Evolutionary conservation across 768 basidiomycete genomes (phyloP).

Genomic region (Mycena galericulata): DNA sequence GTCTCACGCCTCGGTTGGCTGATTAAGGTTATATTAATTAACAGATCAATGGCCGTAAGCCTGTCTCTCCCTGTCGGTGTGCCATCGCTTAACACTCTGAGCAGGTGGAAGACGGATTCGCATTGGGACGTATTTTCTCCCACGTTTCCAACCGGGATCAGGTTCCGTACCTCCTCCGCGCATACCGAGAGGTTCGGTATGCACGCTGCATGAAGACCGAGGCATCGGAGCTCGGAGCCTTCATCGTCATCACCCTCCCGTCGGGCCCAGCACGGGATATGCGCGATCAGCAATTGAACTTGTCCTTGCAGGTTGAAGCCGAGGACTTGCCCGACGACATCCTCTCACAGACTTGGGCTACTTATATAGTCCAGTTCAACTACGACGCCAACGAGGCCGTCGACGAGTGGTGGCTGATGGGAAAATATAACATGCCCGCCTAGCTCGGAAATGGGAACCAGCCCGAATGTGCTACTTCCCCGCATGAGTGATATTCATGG

Average conservation of each 20-base stretch:
- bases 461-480: too few species aligned
- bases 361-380: not conserved
- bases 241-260: not conserved
- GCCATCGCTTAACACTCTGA: not conserved
- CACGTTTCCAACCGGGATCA: not conserved
- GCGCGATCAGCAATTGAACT: not conserved
- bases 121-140: not conserved
- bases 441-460: too few species aligned
- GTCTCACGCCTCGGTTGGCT: too few species aligned
- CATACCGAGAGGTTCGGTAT: not conserved
- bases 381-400: conserved; percentile 4
- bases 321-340: conserved; percentile 1
- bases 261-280: not conserved
- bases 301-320: not conserved
- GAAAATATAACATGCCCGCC: too few species aligned
- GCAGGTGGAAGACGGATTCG: conserved; percentile 13
- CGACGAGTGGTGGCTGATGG: conserved; percentile 7
- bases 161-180: not conserved
- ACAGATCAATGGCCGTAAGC: conserved; percentile 10
- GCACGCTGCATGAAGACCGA: not conserved
- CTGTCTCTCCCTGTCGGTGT: too few species aligned
- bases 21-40: not conserved
- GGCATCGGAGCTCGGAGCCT: conserved; percentile 3
- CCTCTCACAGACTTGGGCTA: not conserved
- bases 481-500: too few species aligned